Evolutionary conservation across 495 filamentous ascomycete species (phyloP).

Genomic region (Poronia punctata): DNA sequence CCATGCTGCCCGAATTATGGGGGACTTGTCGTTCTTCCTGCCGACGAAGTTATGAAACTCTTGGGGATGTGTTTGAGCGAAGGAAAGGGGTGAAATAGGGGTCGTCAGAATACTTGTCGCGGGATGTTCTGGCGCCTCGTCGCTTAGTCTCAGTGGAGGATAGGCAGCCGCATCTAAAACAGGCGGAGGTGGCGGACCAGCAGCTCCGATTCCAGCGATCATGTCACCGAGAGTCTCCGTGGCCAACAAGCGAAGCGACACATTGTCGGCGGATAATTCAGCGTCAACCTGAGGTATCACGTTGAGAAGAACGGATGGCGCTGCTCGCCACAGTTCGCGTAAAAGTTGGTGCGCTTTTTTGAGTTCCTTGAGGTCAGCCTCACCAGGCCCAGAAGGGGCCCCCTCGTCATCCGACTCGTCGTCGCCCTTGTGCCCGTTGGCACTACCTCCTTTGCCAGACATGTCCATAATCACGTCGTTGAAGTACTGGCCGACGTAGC

Average conservation of each 20-base stretch:
- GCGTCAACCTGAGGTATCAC: constrained; percentile 92
- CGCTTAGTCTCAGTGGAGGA: constrained; percentile 62
- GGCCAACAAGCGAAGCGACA: constrained; percentile 75
- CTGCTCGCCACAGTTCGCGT: constrained; percentile 89
- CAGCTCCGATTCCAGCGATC: constrained; percentile 82
- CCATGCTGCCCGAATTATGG: constrained; percentile 76
- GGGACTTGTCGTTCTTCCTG: constrained; percentile 76
- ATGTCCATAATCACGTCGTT: constrained; percentile 91
- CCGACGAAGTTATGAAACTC: constrained; percentile 77
- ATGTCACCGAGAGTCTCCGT: constrained; percentile 94
- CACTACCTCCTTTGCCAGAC: constrained; percentile 48
- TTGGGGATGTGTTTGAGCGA: constrained; percentile 67
- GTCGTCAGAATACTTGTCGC: constrained; percentile 60
- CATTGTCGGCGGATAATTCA: constrained; percentile 83
- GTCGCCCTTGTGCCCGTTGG: constrained; percentile 43
- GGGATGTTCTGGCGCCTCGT: constrained; percentile 41
- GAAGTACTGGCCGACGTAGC: constrained; percentile 92
- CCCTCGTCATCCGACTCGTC: constrained; percentile 72
- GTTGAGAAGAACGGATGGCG: constrained; percentile 80
- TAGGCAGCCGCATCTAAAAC: constrained; percentile 72
- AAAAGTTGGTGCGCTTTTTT: constrained; percentile 83
- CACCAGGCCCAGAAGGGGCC: constrained; percentile 52
- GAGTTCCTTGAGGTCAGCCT: constrained; percentile 79
- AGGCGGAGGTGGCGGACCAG: constrained; percentile 68
- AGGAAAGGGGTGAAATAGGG: constrained; percentile 75